Conservation (phyloP, 2,329 filamentous ascomycete species). For the Knufia petricola region DNA sequence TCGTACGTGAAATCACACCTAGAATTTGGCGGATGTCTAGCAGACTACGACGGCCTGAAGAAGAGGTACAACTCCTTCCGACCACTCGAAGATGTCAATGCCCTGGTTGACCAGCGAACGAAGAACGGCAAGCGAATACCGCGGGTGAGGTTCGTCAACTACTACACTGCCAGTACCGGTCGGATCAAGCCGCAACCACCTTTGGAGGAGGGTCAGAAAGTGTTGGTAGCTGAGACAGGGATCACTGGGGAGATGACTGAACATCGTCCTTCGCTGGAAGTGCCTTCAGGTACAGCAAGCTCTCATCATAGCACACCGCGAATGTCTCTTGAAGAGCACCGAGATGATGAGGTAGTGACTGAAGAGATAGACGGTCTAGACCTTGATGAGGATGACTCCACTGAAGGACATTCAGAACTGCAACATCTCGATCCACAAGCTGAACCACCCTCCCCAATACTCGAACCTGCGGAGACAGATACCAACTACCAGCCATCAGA, state of each 20-base stretch:
- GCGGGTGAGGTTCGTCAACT: slow-evolving; percentile 72
- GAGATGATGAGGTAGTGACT: slow-evolving; percentile 28
- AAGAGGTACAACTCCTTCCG: slow-evolving; percentile 60
- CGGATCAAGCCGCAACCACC: slow-evolving; percentile 45
- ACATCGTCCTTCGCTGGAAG: slow-evolving; percentile 14
- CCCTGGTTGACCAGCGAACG: slow-evolving; percentile 33
- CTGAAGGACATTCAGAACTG: not conserved
- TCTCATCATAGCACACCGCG: slow-evolving; percentile 27
- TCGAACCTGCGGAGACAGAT: not conserved
- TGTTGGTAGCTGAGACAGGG: slow-evolving; percentile 6
- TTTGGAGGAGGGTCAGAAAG: not conserved
- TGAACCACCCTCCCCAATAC: not conserved
- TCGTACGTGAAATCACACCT: slow-evolving; percentile 69
- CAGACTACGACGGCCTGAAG: slow-evolving; percentile 63
- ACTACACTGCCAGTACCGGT: slow-evolving; percentile 79
- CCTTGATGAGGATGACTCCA: not conserved
- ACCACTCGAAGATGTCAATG: slow-evolving; percentile 61
- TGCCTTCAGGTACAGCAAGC: not conserved
- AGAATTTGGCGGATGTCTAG: slow-evolving; percentile 72
- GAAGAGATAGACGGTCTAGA: slow-evolving; percentile 25
- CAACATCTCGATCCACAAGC: slow-evolving; percentile 7
- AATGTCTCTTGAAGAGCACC: slow-evolving; percentile 40
- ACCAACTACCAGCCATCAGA: not conserved
- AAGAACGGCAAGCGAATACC: slow-evolving; percentile 24
- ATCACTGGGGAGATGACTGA: slow-evolving; percentile 18